Conservation (phyloP, 805 yeast species). For the Wickerhamomyces bovis region DNA sequence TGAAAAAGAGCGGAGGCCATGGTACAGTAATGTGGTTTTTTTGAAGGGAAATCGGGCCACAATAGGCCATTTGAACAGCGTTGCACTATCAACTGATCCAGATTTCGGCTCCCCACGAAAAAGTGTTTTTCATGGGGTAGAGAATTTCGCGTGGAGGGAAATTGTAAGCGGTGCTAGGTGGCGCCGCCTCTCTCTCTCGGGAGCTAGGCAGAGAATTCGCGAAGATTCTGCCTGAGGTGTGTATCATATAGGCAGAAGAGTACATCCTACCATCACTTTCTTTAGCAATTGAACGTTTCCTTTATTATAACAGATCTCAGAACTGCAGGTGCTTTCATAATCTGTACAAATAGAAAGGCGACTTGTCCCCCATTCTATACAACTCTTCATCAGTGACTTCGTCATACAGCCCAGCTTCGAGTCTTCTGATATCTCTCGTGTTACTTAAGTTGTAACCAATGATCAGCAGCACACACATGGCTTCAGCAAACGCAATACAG, state of each 20-base stretch:
- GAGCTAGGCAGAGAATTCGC: neutral
- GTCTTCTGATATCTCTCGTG: conserved; percentile 20
- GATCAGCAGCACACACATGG: conserved; percentile 18
- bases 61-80: neutral
- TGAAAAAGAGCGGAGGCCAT: too few relatives aligned
- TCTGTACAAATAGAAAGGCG: conserved; percentile 34
- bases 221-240: neutral
- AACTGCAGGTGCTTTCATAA: neutral
- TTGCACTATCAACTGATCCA: neutral
- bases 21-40: neutral
- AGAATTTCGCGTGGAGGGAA: neutral
- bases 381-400: conserved; percentile 25
- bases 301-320: neutral
- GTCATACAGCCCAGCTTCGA: conserved; percentile 29
- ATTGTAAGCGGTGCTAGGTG: neutral
- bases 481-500: conserved; percentile 28
- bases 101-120: neutral
- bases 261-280: too few relatives aligned
- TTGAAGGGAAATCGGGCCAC: neutral
- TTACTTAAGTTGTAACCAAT: conserved; percentile 24
- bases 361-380: conserved; percentile 37
- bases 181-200: neutral
- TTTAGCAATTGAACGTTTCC: too few relatives aligned
- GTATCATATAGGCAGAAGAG: too few relatives aligned
- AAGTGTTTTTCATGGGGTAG: neutral